Conservation (phyloP, 192 early-diverging fungal genomes). For the Coemansia sp. region DNA sequence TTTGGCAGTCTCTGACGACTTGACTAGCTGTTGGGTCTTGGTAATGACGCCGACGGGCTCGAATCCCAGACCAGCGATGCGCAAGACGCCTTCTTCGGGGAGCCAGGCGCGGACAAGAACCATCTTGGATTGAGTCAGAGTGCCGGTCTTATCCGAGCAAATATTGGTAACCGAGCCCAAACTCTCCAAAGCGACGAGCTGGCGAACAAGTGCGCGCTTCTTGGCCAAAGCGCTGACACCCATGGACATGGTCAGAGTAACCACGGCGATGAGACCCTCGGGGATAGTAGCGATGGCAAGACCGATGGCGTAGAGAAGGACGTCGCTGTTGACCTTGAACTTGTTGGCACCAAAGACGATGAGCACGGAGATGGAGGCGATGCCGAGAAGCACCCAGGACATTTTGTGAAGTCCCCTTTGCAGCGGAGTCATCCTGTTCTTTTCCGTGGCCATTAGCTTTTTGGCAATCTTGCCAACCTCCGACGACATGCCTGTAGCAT, state of each 20-base stretch:
- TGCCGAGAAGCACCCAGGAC: conserved; percentile 73
- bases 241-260: conserved; percentile 91
- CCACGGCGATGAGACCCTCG: conserved; percentile 92
- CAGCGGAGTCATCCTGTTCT: conserved; percentile 63
- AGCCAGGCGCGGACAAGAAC: conserved; percentile 84
- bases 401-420: conserved; percentile 74
- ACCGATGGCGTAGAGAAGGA: conserved; percentile 77
- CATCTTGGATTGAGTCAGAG: conserved; percentile 95
- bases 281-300: conserved; percentile 95
- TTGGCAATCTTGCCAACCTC: conserved; percentile 94
- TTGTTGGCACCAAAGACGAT: conserved; percentile 80
- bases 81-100: conserved; percentile 69
- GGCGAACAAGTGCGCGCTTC: conserved; percentile 86
- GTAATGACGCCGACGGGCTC: conserved; percentile 61
- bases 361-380: conserved; percentile 74
- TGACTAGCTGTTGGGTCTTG: conserved; percentile 30
- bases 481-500: conserved; percentile 80
- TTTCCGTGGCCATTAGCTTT: conserved; percentile 66
- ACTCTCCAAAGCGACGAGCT: conserved; percentile 85
- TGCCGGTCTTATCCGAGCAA: conserved; percentile 96
- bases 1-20: background rate
- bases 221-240: conserved; percentile 88
- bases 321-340: conserved; percentile 63
- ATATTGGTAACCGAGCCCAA: conserved; percentile 92
- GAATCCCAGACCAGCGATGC: conserved; percentile 68